Percentiles rank a stretch among this genome's conserved stretches.
Evolutionary conservation across 306 rosid species (phyloP).

Genomic region (Canavalia ensiformis): DNA sequence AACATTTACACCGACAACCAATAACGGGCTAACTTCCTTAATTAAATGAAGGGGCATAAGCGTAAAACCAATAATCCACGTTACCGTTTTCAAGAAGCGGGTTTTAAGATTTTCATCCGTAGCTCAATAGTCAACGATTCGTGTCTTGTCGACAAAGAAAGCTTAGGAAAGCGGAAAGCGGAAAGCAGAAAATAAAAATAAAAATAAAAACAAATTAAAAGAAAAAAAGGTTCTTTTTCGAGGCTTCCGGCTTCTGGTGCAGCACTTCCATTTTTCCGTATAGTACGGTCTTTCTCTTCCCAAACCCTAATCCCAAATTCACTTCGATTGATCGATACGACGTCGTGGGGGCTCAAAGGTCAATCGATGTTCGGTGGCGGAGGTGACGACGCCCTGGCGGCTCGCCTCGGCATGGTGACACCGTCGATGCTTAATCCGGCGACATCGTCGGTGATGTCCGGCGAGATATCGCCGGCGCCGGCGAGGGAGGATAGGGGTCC

Average conservation of each 20-base stretch:
- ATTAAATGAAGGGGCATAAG: conserved; percentile 7
- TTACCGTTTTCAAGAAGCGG: conserved; percentile 15
- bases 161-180: conserved; percentile 31
- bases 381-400: conserved; percentile 47
- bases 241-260: conserved; percentile 9
- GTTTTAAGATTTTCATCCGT: background rate
- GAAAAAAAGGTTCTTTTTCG: background rate
- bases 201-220: background rate
- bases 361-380: conserved; percentile 60
- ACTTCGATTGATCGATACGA: conserved; percentile 1
- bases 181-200: background rate
- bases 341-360: conserved; percentile 4
- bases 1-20: conserved; percentile 24
- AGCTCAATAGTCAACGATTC: conserved; percentile 53
- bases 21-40: background rate
- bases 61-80: conserved; percentile 1
- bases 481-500: conserved; percentile 55
- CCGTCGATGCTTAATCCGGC: conserved; percentile 50
- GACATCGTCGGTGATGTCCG: conserved; percentile 52
- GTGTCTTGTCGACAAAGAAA: conserved; percentile 59
- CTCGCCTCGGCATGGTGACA: conserved; percentile 53
- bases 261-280: background rate
- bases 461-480: conserved; percentile 51
- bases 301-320: conserved; percentile 52
- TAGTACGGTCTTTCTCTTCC: background rate